Percentiles rank a stretch among this genome's conserved stretches.
Conservation (phyloP, 306 rosid species). For the Argentina anserina region DNA sequence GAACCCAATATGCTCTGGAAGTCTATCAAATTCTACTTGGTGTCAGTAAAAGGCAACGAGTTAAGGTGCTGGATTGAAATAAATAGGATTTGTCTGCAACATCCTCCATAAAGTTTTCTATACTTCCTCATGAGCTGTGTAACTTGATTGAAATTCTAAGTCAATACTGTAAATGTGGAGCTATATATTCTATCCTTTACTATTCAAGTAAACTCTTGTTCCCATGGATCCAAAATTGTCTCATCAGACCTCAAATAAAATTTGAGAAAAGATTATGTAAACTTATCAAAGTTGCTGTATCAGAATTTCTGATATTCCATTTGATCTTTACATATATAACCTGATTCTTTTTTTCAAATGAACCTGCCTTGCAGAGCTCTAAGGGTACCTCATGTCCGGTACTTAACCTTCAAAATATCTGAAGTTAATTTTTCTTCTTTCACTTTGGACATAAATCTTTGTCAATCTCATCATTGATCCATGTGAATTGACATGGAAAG, state of each 20-base stretch:
- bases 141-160: not conserved
- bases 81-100: not conserved
- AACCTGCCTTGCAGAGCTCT: too few species aligned
- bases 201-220: not conserved
- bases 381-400: too few species aligned
- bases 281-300: too few species aligned
- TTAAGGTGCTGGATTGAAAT: too few species aligned
- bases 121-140: constrained; percentile 3
- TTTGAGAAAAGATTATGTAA: too few species aligned
- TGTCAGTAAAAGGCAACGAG: constrained; percentile 38
- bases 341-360: not conserved
- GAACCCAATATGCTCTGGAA: constrained; percentile 56
- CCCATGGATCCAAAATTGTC: not conserved
- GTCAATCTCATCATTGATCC: too few species aligned
- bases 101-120: not conserved
- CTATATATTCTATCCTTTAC: not conserved
- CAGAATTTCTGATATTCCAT: not conserved
- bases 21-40: constrained; percentile 33
- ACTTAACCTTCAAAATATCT: too few species aligned
- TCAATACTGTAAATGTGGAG: not conserved
- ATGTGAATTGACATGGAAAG: too few species aligned
- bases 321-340: not conserved
- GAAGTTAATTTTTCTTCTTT: too few species aligned
- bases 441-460: too few species aligned
- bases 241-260: not conserved